Percentiles rank a stretch among this genome's conserved stretches.
These are phyloP conservation scores for Piromyces finnis DNA, from an alignment of 192 early-diverging fungal genomes.

Conservation along the genomic window DNA sequence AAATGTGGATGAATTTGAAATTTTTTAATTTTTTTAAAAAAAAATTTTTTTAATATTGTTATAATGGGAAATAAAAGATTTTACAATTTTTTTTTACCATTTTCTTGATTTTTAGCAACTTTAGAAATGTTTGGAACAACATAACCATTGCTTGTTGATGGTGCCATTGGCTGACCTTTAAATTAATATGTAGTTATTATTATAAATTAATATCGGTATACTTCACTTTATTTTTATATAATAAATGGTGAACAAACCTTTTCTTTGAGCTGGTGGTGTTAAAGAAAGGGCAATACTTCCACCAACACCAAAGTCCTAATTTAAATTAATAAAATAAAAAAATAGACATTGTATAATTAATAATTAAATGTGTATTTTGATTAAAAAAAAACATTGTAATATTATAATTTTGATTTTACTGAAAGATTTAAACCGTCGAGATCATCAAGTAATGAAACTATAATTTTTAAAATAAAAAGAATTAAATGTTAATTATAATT, in stretches of 20 bases:
- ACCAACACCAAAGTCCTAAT: background rate
- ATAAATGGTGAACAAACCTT: background rate
- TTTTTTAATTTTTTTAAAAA: too few relatives aligned
- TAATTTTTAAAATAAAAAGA: too few relatives aligned
- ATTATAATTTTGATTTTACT: too few relatives aligned
- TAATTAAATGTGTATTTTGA: too few relatives aligned
- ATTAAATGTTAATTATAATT: too few relatives aligned
- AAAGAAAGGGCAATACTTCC: background rate
- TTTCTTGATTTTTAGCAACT: background rate
- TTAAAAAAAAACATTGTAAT: too few relatives aligned
- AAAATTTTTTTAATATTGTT: too few relatives aligned
- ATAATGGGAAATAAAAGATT: too few relatives aligned
- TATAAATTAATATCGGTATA: too few relatives aligned
- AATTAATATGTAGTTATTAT: too few relatives aligned
- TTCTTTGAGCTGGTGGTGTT: background rate
- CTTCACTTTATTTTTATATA: too few relatives aligned
- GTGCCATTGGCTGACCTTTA: background rate
- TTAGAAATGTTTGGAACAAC: background rate
- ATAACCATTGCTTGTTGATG: background rate
- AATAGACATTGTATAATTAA: background rate
- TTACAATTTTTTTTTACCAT: background rate
- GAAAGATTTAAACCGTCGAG: background rate
- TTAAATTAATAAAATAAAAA: background rate
- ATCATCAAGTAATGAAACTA: background rate
- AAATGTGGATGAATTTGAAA: too few relatives aligned